Conservation (phyloP, 2,329 filamentous ascomycete species). For the Stachybotrys chlorohalonatus region DNA sequence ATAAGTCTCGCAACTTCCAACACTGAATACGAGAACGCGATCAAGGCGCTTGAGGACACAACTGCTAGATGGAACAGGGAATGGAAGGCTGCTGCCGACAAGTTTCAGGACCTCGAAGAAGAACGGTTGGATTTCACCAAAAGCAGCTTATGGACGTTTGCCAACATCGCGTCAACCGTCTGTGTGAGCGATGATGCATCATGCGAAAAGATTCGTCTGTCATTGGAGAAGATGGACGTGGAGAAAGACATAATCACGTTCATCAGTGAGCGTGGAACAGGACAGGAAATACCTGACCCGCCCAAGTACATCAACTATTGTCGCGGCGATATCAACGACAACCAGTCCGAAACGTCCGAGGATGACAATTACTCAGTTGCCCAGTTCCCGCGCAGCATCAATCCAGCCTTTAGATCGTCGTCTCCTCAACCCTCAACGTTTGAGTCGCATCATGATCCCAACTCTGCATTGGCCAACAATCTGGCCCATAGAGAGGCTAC, state of each 20-base stretch:
- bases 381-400: constrained; percentile 90
- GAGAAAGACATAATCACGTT: constrained; percentile 88
- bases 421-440: constrained; percentile 91
- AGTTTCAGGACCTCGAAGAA: constrained; percentile 98
- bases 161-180: constrained; percentile 93
- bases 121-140: constrained; percentile 96
- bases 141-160: constrained; percentile 95
- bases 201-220: constrained; percentile 91
- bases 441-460: constrained; percentile 84
- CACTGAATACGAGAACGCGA: constrained; percentile 84
- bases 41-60: constrained; percentile 91
- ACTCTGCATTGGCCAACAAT: constrained; percentile 62
- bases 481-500: constrained; percentile 49
- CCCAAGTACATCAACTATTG: constrained; percentile 99
- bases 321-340: constrained; percentile 75
- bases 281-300: constrained; percentile 93
- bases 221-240: constrained; percentile 91
- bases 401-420: constrained; percentile 89
- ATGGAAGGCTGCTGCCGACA: constrained; percentile 96
- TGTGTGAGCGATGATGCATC: constrained; percentile 96
- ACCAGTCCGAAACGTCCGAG: constrained; percentile 72
- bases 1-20: constrained; percentile 88
- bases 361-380: constrained; percentile 90
- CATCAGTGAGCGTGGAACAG: constrained; percentile 82
- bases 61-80: constrained; percentile 95